phyloP scores from a whole-genome alignment of 441 rosid species.

The Arabidopsis lyrata region DNA sequence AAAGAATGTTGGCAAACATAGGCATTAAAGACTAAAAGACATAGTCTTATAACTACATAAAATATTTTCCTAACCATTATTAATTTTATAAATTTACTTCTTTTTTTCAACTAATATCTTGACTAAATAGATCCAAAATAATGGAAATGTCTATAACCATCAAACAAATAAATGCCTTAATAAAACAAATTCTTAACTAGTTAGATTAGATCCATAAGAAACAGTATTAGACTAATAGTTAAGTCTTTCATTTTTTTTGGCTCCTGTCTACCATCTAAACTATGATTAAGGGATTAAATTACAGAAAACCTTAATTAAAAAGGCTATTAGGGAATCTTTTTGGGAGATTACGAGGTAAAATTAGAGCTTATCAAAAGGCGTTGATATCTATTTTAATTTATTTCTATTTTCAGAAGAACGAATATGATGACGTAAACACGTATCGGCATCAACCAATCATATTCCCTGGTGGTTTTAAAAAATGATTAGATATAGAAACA shows the following conservation, averaged over 20 bases:
- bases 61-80: too few species aligned
- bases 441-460: constrained; percentile 39
- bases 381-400: constrained; percentile 20
- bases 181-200: too few species aligned
- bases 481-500: constrained; percentile 41
- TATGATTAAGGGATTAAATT: background rate
- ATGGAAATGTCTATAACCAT: too few species aligned
- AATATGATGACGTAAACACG: constrained; percentile 47
- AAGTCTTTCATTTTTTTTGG: background rate
- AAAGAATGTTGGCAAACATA: background rate
- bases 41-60: too few species aligned
- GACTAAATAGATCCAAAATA: too few species aligned
- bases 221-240: too few species aligned
- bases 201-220: too few species aligned
- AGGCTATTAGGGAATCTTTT: constrained; percentile 38
- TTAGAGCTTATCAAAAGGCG: constrained; percentile 39
- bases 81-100: too few species aligned
- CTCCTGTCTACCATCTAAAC: background rate
- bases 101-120: too few species aligned
- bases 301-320: constrained; percentile 27
- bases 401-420: constrained; percentile 31
- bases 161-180: too few species aligned
- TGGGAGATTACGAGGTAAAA: constrained; percentile 39
- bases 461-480: constrained; percentile 16
- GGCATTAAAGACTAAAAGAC: too few species aligned